Percentiles rank a stretch among this genome's conserved stretches.
Conservation (phyloP, 257 asterid genomes). For the Rhazya stricta region DNA sequence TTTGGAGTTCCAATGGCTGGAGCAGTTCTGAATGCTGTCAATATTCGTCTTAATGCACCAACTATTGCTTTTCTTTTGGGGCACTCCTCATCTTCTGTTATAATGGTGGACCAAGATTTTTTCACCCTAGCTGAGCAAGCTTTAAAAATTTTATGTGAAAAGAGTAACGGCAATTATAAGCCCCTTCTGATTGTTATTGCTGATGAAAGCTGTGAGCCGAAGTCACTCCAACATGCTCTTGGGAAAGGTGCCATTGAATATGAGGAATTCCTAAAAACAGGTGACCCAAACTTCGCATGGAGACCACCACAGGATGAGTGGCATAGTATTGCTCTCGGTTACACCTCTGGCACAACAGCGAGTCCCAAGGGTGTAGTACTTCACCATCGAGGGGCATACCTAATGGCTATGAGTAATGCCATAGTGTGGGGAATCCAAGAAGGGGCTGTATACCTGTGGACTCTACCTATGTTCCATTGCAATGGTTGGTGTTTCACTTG, state of each 20-base stretch:
- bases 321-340: conserved; percentile 89
- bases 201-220: conserved; percentile 59
- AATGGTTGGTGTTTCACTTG: conserved; percentile 97
- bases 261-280: conserved; percentile 72
- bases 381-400: conserved; percentile 94
- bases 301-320: conserved; percentile 87
- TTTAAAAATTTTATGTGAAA: conserved; percentile 42
- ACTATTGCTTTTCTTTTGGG: conserved; percentile 78
- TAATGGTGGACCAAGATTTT: conserved; percentile 89
- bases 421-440: conserved; percentile 71
- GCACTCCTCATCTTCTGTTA: conserved; percentile 63
- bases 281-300: conserved; percentile 68
- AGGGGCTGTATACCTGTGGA: conserved; percentile 86
- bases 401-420: conserved; percentile 73
- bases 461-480: conserved; percentile 92
- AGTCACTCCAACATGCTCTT: conserved; percentile 59
- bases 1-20: conserved; percentile 97
- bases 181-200: conserved; percentile 62
- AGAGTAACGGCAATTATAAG: conserved; percentile 38
- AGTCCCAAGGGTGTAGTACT: conserved; percentile 95
- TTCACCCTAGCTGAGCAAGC: conserved; percentile 73
- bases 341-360: conserved; percentile 95
- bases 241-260: conserved; percentile 69
- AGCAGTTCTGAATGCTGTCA: conserved; percentile 84
- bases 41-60: conserved; percentile 73